Conservation (phyloP, 768 basidiomycete genomes). For the Cantharellus cinnabarinus region DNA sequence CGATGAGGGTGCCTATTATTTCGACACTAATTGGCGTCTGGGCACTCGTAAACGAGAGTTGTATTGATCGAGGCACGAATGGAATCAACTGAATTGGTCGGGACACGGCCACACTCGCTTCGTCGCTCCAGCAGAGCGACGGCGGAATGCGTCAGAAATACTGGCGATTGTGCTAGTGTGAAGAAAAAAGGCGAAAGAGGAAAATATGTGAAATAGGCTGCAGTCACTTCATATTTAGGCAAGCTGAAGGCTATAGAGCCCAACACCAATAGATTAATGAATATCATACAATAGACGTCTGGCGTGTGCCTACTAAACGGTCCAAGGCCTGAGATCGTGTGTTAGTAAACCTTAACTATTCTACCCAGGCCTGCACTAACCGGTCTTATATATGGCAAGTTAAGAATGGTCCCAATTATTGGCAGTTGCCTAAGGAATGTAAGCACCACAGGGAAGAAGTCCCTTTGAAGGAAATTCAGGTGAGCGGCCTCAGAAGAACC, state of each 20-base stretch:
- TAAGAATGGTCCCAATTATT: constrained; percentile 68
- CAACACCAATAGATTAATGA: background rate
- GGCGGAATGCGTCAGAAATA: too few species aligned
- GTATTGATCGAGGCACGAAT: background rate
- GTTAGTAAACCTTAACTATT: background rate
- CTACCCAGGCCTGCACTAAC: constrained; percentile 20
- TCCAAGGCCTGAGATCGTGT: background rate
- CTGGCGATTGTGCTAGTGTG: too few species aligned
- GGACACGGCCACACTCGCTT: background rate
- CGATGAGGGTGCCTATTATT: constrained; percentile 76
- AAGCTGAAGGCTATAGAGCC: background rate
- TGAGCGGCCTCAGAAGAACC: constrained; percentile 4
- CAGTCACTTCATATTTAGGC: too few species aligned
- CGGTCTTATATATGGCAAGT: constrained; percentile 67
- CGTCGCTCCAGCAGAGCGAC: too few species aligned
- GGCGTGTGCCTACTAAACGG: background rate
- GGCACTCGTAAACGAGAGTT: too few species aligned
- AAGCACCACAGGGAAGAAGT: constrained; percentile 96
- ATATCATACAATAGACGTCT: background rate
- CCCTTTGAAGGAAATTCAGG: constrained; percentile 28
- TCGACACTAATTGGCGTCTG: constrained; percentile 52
- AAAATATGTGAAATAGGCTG: too few species aligned
- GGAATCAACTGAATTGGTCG: background rate
- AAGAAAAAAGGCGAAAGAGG: too few species aligned
- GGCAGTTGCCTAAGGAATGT: constrained; percentile 93